Base-by-base conservation (phyloP, 768 basidiomycete genomes). In the Gautieria morchelliformis region DNA sequence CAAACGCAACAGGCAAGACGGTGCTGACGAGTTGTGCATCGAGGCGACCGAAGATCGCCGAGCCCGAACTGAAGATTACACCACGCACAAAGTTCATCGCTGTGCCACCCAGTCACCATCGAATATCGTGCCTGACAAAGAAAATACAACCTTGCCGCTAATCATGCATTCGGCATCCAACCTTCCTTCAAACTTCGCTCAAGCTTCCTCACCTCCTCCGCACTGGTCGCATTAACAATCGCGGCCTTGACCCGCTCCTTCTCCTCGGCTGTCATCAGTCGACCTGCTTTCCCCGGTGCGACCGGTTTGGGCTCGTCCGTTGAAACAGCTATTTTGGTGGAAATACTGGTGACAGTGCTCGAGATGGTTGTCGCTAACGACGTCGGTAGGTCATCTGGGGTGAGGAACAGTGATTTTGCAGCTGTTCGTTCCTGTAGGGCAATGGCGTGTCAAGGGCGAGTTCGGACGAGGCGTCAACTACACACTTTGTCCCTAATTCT, bases 191-290 rank as follows among this genome's bases (percentile, higher is more conserved):
- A 70, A 68, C 81, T 87, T 72, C 88, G 79, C 71, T 93, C 90
- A 62, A 93, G 68, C 65, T 81, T 80, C 69, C 86, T 79, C 65
- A 94, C 84, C 71, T 95, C 92, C 67, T 95, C 92, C 62, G 91
- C 81, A 49, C 89, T 93, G 35, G 85, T 89, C n/a, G 93, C 93
- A 61, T 83, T 85, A 61, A 87, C 86, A 63, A 95, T 93, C 17
- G 92, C 92, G 33, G 83, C 82, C 68, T 84, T 87, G 61, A 95
- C 89, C 61, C 82, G 83, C 63, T 90, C 88, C 65, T 85, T 88
- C 64, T 95, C 92, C 68, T 93, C 91, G 67, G 89, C 89, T 27
- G 89, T 91, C 83, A 95, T 87, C 59, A 95, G 71, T 52, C 92
- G 80, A 15, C 92, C 93, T 1, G 89, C 88, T 66, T 85, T 89